Base-by-base conservation (phyloP, 805 yeast genomes). In the Teunomyces funiuensis region DNA sequence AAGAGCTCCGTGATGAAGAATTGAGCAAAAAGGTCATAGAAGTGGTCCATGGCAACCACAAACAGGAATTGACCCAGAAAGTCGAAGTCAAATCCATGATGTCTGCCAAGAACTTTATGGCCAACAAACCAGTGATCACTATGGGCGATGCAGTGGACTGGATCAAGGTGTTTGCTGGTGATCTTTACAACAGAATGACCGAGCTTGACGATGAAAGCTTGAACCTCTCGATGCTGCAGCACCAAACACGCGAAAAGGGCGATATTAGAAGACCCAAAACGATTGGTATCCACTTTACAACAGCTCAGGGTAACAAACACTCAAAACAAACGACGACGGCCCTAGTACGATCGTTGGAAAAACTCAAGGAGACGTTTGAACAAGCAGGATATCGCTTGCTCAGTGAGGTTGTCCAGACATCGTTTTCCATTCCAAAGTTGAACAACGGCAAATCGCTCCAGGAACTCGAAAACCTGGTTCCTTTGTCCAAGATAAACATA, bases 131-230 rank as follows among this genome's bases (percentile, higher is more conserved):
- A 0, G 80, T 90, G 2, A 61, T 60, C 3, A 69, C 71, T 2
- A 46, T 73, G 5, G 66, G 65, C 2, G 96, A 87, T 50, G 77
- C 86, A 16, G 49, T 68, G 4, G 81, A 79, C 15, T 91, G 99
- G 99, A 64, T 91, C 6, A 79, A 73, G 28, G 95, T 91, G 0
- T 90, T 83, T 65, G 74, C 85, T 2, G 90, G 89, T 0, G 99
- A 91, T 53, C 61, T 91, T 22, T 65, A 76, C 20, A 80, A 82
- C 37, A 60, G 99, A 41, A 59, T 90, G 4, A 68, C 75, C 20
- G 98, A 91, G 51, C 54, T 84, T 15, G 86, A 81, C 44, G 90
- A 86, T 47, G 95, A 88, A 51, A 63, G 59, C 47, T 37, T 66
- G 44, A 59, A 66, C 33, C 46, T 56, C 10, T 56, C 58, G 16